These are phyloP conservation scores for Termitomyces eurrhizus DNA, from an alignment of 768 basidiomycete genomes.

Conservation along the genomic window DNA sequence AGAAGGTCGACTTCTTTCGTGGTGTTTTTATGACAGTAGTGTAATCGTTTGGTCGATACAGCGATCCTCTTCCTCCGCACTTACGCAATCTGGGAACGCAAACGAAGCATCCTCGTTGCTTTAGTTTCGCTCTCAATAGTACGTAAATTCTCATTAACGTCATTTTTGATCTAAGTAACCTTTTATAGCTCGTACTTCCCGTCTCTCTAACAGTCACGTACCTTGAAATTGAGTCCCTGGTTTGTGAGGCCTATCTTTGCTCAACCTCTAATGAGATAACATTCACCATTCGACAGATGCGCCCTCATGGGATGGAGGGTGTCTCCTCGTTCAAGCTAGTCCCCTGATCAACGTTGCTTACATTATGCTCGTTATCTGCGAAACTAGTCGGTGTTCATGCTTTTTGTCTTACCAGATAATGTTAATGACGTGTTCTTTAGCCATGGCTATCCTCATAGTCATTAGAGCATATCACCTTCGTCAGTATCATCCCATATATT, in stretches of 20 bases:
- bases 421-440: constrained; percentile 18
- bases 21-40: neutral
- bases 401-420: neutral
- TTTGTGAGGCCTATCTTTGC: constrained; percentile 22
- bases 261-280: too few relatives aligned
- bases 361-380: constrained; percentile 32
- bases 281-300: neutral
- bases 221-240: constrained; percentile 29
- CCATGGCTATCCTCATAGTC: constrained; percentile 32
- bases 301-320: constrained; percentile 20
- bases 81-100: constrained; percentile 41
- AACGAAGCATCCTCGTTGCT: constrained; percentile 27
- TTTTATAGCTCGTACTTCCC: constrained; percentile 26
- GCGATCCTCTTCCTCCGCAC: constrained; percentile 39
- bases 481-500: constrained; percentile 19
- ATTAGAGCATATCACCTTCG: constrained; percentile 34
- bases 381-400: constrained; percentile 31
- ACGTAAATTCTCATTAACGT: constrained; percentile 2
- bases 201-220: constrained; percentile 28
- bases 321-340: constrained; percentile 28
- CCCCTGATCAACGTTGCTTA: constrained; percentile 36
- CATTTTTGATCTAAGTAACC: neutral
- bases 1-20: constrained; percentile 23
- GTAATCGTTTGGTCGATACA: constrained; percentile 8
- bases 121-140: constrained; percentile 25